Base-by-base conservation (phyloP, 148 eudicot genomes). In the Arctostaphylos glauca region DNA sequence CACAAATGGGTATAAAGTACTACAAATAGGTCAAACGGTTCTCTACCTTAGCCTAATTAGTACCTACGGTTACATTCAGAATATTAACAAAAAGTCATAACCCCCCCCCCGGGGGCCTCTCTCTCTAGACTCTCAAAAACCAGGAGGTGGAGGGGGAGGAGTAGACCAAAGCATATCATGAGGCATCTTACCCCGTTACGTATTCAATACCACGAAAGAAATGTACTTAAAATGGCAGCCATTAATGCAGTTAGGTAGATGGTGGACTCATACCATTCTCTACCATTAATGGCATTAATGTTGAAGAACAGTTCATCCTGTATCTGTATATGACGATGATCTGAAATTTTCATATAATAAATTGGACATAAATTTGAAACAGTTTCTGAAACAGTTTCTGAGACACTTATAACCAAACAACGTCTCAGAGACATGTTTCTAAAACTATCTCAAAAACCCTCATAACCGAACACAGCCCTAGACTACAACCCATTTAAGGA, bases 131-230 rank as follows among this genome's bases (percentile, higher is more conserved):
- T 2, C 8, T 23, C 21, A 64, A 41, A 64, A 64, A 23, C 14
- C 41, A 14, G 70, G 70, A 54, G 56, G 56, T 9, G 70, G 70
- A 64, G 38, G 70, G 13, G 70, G 70, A 64, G 70, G 70, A 64
- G 70, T 64, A 64, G 70, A 23, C 70, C 70, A 64, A 23, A 23
- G 25, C 70, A 64, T 64, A 0, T 64, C 70, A 64, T 23, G 43
- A 23, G 70, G 16, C 70, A 64, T 64, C 70, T 64, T 41, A 64
- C 70, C 70, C 38, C 0, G 38, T 31, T 31, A 31, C 38, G 38
- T 31, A 31, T 31, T 31, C 38, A 0, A 31, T 31, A 31, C 38
- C 38, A 0, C 38, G 38, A 31, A 31, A 31, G 66, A 0, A 2
- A 59, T n/a, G 23, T 6, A 1, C 23, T 19, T 19, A 59, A 31